Conservation (phyloP, 768 basidiomycete species). For the Kwoniella heveanensis region DNA sequence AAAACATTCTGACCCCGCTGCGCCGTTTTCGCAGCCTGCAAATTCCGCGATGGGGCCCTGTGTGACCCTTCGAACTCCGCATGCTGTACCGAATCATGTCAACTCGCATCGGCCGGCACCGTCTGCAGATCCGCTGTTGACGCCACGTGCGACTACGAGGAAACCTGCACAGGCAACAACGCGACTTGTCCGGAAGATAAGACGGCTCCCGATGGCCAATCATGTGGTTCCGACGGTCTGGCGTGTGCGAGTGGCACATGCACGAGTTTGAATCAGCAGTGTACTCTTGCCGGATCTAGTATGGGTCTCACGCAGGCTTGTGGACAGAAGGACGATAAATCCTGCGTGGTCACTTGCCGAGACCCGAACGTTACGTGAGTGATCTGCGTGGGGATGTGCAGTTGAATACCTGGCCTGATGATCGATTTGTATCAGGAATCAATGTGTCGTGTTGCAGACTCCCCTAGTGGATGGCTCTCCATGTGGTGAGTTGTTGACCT, state of each 20-base stretch:
- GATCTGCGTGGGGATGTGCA: not conserved
- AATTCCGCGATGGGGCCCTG: constrained; percentile 67
- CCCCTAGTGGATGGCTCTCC: constrained; percentile 77
- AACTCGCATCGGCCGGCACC: constrained; percentile 64
- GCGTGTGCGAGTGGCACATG: constrained; percentile 77
- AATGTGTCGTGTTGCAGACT: constrained; percentile 72
- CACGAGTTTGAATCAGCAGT: constrained; percentile 74
- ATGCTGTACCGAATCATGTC: constrained; percentile 73
- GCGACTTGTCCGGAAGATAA: constrained; percentile 71
- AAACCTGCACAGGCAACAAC: constrained; percentile 75
- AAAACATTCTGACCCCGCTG: no score
- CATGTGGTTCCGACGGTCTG: constrained; percentile 64
- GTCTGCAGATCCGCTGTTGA: constrained; percentile 74
- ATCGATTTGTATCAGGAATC: constrained; percentile 52
- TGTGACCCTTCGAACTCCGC: constrained; percentile 76
- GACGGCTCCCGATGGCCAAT: constrained; percentile 61
- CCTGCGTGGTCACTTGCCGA: constrained; percentile 78
- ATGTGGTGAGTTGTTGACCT: constrained; percentile 65
- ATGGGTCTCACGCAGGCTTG: constrained; percentile 71
- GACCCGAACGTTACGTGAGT: constrained; percentile 63
- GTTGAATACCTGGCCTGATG: not conserved
- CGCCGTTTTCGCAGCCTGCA: constrained; percentile 55
- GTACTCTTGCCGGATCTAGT: constrained; percentile 70
- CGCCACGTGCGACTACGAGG: constrained; percentile 67
- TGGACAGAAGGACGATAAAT: constrained; percentile 65